Conservation (phyloP, 306 rosid genomes). For the Trifolium repens region DNA sequence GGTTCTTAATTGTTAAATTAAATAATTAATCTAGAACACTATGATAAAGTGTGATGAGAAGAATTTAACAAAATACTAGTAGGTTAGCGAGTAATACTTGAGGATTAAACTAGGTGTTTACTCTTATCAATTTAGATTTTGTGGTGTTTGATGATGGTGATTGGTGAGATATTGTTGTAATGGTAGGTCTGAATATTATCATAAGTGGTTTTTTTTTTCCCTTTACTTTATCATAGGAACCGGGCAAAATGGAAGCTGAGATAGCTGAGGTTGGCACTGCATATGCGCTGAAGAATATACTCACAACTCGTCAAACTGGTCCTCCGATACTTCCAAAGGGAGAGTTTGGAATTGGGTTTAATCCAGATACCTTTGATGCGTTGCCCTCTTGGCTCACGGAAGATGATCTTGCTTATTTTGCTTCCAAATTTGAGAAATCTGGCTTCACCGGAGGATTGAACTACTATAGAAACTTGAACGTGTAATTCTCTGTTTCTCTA, state of each 20-base stretch:
- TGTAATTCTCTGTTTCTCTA: not conserved
- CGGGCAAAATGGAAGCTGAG: slow-evolving; percentile 46
- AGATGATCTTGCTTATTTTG: slow-evolving; percentile 50
- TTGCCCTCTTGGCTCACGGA: slow-evolving; percentile 57
- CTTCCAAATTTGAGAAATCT: slow-evolving; percentile 45
- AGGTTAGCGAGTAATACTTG: not conserved
- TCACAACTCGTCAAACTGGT: slow-evolving; percentile 41
- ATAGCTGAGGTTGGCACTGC: slow-evolving; percentile 41
- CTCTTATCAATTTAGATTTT: not conserved
- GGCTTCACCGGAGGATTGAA: slow-evolving; percentile 57
- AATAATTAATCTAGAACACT: too few species aligned
- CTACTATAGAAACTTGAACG: slow-evolving; percentile 49
- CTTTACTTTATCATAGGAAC: slow-evolving; percentile 13
- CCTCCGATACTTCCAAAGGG: slow-evolving; percentile 45
- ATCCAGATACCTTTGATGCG: slow-evolving; percentile 3
- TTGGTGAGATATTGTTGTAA: too few species aligned
- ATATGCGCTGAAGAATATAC: slow-evolving; percentile 37
- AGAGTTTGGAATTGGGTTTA: slow-evolving; percentile 33
- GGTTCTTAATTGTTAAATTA: too few species aligned
- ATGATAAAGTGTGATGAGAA: too few species aligned
- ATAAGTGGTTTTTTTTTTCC: not conserved
- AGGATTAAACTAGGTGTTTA: not conserved
- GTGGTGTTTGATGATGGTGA: not conserved
- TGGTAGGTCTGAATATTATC: not conserved
- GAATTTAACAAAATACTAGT: too few species aligned